These are phyloP conservation scores for Chamaecyparis obtusa DNA, from an alignment of 75 land plant genomes.

Conservation along the genomic window DNA sequence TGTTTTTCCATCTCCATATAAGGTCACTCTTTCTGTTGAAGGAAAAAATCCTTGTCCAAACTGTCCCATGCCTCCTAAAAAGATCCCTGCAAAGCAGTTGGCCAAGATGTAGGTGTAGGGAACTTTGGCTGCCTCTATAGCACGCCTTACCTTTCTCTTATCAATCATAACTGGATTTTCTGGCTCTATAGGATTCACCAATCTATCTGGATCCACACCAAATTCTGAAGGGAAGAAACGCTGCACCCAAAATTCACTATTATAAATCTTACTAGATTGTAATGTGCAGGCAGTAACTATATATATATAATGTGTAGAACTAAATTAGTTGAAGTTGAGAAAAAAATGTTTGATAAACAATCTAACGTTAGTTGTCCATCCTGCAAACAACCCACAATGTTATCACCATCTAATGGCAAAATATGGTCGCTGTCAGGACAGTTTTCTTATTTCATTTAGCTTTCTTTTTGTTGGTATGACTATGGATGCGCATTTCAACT, in stretches of 20 bases:
- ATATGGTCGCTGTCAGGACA: background rate
- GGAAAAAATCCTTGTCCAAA: constrained; percentile 10
- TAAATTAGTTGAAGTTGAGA: background rate
- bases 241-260: constrained; percentile 19
- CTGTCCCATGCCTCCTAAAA: constrained; percentile 9
- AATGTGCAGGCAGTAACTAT: background rate
- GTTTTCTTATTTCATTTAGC: background rate
- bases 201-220: constrained; percentile 36
- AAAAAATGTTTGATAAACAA: background rate
- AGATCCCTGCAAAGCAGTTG: constrained; percentile 25
- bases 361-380: background rate
- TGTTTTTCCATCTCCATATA: constrained; percentile 20
- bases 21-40: constrained; percentile 10
- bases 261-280: background rate
- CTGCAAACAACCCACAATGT: background rate
- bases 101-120: constrained; percentile 25
- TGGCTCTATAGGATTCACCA: constrained; percentile 19
- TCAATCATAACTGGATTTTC: constrained; percentile 9
- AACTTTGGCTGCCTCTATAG: constrained; percentile 16
- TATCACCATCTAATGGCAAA: background rate
- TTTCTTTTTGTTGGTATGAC: background rate
- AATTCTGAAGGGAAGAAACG: constrained; percentile 62
- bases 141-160: constrained; percentile 19
- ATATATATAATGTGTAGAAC: background rate
- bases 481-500: background rate